Evolutionary conservation across 768 basidiomycete genomes (phyloP), one percentile per base, ranked within the genome.

Genomic region (Hygrophoropsis aurantiaca): DNA sequence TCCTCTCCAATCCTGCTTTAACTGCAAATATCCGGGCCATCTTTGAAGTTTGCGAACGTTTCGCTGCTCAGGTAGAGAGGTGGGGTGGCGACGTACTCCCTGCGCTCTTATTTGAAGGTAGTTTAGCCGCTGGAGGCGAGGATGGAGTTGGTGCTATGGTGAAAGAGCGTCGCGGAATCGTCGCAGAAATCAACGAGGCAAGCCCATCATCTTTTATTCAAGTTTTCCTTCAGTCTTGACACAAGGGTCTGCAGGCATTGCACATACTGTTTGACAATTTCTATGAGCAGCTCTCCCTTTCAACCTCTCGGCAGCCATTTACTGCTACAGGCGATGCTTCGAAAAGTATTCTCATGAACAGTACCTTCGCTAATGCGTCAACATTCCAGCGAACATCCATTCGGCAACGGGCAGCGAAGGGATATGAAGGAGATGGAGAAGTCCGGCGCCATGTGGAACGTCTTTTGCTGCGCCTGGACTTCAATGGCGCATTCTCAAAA

Each of bases 81-180:
- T 97, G 93, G 93, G 91, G 90, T 11, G 92, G 92, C 0, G 90
- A 94, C 59, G 81, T 94, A 8, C 70, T 94, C 2, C 93, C 93
- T 11, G 89, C 85, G 0, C 71, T 94, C 38, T 65, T 94, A 33
- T 85, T 83, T 52, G 92, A 93, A 60, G 90, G 89, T 11, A 90
- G 86, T 59, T 58, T 91, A 41, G 74, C 73, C 23, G 60, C 57
- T 0, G 75, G 79, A 5, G 78, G 70, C 5, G 73, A 73, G 18
- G 80, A 79, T 44, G 74, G 75, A 54, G 81, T 90, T 5, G 91
- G 91, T 11, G 72, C 72, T 9, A 72, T 88, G 77, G 88, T 93
- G 0, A 75, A 75, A 56, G 86, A 90, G 54, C 76, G 92, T 36
- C 77, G 79, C 65, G 63, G 62, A 7, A 71, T 82, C 21, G 85